Evolutionary conservation across 345 rosid genomes (phyloP).

Genomic region (Abelmoschus esculentus): DNA sequence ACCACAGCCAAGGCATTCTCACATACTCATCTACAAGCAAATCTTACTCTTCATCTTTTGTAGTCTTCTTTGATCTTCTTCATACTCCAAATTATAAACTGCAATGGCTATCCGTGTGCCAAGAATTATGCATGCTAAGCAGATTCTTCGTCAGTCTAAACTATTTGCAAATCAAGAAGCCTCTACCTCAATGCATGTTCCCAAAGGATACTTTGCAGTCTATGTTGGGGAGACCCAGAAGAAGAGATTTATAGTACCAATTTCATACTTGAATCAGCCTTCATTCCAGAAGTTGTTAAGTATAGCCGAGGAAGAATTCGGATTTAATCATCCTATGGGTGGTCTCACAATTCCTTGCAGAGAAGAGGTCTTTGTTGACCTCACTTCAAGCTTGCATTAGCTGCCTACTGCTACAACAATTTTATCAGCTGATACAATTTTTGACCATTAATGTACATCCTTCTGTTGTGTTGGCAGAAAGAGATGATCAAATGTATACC

Average conservation of each 20-base stretch:
- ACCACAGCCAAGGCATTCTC: conserved; percentile 11
- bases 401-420: not conserved
- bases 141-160: conserved; percentile 9
- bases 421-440: too few species aligned
- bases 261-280: conserved; percentile 25
- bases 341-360: conserved; percentile 38
- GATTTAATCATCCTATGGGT: conserved; percentile 30
- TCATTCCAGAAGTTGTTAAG: conserved; percentile 19
- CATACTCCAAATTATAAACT: not conserved
- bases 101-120: conserved; percentile 13
- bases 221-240: conserved; percentile 24
- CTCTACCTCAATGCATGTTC: conserved; percentile 4
- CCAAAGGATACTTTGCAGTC: conserved; percentile 23
- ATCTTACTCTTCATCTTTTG: not conserved
- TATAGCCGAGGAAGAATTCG: conserved; percentile 37
- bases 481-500: not conserved
- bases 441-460: too few species aligned
- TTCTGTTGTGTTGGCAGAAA: too few species aligned
- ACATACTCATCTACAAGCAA: too few species aligned
- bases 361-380: conserved; percentile 30
- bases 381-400: conserved; percentile 22
- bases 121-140: conserved; percentile 15
- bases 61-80: not conserved
- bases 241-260: conserved; percentile 19
- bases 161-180: conserved; percentile 7